Conservation (phyloP, 2,329 filamentous ascomycete species). For the Penicillium vulpinum region DNA sequence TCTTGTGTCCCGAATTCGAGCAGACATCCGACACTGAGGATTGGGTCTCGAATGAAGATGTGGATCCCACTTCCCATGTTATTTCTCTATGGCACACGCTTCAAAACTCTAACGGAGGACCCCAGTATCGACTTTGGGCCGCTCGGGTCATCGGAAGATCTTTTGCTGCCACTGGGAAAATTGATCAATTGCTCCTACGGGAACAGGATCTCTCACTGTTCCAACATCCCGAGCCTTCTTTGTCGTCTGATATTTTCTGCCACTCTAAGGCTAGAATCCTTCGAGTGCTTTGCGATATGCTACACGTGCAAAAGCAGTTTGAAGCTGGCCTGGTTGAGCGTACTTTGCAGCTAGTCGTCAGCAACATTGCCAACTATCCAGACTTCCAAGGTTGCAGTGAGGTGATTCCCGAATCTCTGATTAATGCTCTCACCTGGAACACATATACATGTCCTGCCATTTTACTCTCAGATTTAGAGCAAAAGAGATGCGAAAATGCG, state of each 20-base stretch:
- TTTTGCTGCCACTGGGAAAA: slow-evolving; percentile 71
- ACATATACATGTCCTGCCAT: slow-evolving; percentile 43
- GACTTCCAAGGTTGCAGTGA: slow-evolving; percentile 38
- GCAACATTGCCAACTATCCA: slow-evolving; percentile 30
- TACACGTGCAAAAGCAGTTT: slow-evolving; percentile 57
- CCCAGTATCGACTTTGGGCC: slow-evolving; percentile 79
- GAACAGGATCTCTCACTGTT: slow-evolving; percentile 39
- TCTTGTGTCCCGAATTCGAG: slow-evolving; percentile 72
- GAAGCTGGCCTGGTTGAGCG: slow-evolving; percentile 46
- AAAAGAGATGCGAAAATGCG: slow-evolving; percentile 14
- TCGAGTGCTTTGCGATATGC: slow-evolving; percentile 61
- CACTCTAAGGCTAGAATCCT: slow-evolving; percentile 65
- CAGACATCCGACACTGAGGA: slow-evolving; percentile 57
- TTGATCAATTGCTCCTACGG: slow-evolving; percentile 52
- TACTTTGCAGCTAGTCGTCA: slow-evolving; percentile 47
- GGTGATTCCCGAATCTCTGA: slow-evolving; percentile 38
- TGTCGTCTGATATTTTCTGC: slow-evolving; percentile 17
- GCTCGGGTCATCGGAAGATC: slow-evolving; percentile 80
- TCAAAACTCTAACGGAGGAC: slow-evolving; percentile 60
- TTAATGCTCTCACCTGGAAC: slow-evolving; percentile 45
- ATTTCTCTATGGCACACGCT: slow-evolving; percentile 76
- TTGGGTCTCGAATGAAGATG: slow-evolving; percentile 70
- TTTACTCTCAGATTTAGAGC: slow-evolving; percentile 21
- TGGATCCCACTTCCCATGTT: slow-evolving; percentile 61
- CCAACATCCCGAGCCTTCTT: slow-evolving; percentile 7